Percentiles rank a stretch among this genome's conserved stretches.
Evolutionary conservation across 2,329 filamentous ascomycete genomes (phyloP).

Genomic region (Alternaria viburni): DNA sequence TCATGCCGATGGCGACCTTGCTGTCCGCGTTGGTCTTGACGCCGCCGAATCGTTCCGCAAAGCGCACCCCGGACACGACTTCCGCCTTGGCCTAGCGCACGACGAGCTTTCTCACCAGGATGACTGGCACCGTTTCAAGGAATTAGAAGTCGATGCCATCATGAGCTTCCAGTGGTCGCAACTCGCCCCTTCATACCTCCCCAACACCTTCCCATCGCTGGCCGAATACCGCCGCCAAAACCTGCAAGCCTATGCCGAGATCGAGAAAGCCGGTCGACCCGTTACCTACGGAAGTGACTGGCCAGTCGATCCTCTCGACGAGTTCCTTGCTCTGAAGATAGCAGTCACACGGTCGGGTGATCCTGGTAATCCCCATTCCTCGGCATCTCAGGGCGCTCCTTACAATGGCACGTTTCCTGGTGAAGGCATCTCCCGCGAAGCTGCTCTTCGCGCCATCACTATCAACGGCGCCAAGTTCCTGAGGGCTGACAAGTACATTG

Average conservation of each 20-base stretch:
- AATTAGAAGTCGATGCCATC: not conserved
- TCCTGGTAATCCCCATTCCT: not conserved
- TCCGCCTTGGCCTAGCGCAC: slow-evolving; percentile 6
- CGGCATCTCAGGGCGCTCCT: not conserved
- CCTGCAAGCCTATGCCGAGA: slow-evolving; percentile 4
- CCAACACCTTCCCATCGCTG: slow-evolving; percentile 1
- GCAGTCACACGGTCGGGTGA: slow-evolving; percentile 2
- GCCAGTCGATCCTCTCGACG: slow-evolving; percentile 4
- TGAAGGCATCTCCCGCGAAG: slow-evolving; percentile 2
- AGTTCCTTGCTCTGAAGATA: slow-evolving; percentile 3
- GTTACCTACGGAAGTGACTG: slow-evolving; percentile 7
- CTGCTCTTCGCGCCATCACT: slow-evolving; percentile 1
- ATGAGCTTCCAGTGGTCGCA: slow-evolving; percentile 8
- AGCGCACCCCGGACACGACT: not conserved
- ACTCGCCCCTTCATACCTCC: slow-evolving; percentile 1
- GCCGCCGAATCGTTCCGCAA: not conserved
- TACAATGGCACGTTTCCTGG: slow-evolving; percentile 1
- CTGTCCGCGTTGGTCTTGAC: slow-evolving; percentile 1
- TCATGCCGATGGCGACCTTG: not conserved
- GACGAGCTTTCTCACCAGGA: slow-evolving; percentile 1
- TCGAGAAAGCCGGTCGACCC: slow-evolving; percentile 3
- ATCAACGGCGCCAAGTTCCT: slow-evolving; percentile 3
- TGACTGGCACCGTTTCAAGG: slow-evolving; percentile 1
- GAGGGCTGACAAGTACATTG: not conserved
- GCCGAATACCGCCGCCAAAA: slow-evolving; percentile 3